These are phyloP conservation scores for Gliomastix tumulicola DNA, from an alignment of 2,329 filamentous ascomycete genomes.

Conservation along the genomic window DNA sequence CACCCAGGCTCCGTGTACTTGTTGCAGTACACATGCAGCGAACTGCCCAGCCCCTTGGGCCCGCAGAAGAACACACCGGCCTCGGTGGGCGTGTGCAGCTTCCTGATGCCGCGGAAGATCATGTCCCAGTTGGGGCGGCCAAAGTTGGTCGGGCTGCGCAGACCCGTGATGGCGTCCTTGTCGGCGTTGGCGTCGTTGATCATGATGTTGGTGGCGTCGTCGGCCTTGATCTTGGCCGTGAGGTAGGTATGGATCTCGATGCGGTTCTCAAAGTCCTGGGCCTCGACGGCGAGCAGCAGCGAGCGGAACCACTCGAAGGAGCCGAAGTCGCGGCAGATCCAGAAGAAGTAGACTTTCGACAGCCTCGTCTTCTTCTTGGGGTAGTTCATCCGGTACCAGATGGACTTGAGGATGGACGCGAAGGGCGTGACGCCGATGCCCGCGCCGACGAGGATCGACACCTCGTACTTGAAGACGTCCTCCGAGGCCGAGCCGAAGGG, in stretches of 20 bases:
- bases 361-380: constrained; percentile 72
- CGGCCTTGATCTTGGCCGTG: constrained; percentile 78
- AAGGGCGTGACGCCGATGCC: constrained; percentile 85
- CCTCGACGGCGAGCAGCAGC: constrained; percentile 75
- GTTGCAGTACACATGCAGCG: constrained; percentile 77
- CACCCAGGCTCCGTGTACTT: constrained; percentile 79
- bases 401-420: constrained; percentile 80
- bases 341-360: constrained; percentile 87
- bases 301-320: constrained; percentile 89
- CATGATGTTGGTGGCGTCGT: constrained; percentile 88
- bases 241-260: constrained; percentile 90
- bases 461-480: constrained; percentile 85
- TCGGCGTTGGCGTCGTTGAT: constrained; percentile 83
- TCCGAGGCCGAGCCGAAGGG: constrained; percentile 83
- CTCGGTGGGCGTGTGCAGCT: constrained; percentile 67
- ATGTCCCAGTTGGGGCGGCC: constrained; percentile 86
- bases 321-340: constrained; percentile 83
- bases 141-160: constrained; percentile 78
- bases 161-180: constrained; percentile 76
- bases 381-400: constrained; percentile 92
- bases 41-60: constrained; percentile 70
- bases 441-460: constrained; percentile 71
- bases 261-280: constrained; percentile 73
- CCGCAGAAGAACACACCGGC: constrained; percentile 82
- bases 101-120: constrained; percentile 78